Percentiles rank a stretch among this genome's conserved stretches.
These are phyloP conservation scores for Sherardia arvensis DNA, from an alignment of 257 asterid genomes.

Conservation along the genomic window DNA sequence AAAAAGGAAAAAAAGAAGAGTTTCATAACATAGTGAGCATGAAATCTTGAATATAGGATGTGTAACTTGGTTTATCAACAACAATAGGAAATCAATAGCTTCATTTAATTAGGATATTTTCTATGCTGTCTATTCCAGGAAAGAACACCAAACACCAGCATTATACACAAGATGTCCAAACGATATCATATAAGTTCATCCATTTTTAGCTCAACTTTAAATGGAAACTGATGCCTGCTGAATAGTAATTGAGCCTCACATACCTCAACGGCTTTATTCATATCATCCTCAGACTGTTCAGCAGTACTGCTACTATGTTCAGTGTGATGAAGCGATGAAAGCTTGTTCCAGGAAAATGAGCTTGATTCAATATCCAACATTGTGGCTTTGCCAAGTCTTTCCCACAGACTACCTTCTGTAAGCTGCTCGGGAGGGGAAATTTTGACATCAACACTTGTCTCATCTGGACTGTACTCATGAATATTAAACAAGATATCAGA, in stretches of 20 bases:
- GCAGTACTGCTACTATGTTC: constrained; percentile 79
- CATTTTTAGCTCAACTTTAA: background rate
- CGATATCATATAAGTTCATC: background rate
- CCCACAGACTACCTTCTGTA: constrained; percentile 78
- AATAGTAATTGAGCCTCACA: constrained; percentile 12
- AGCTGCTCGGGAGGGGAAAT: constrained; percentile 51
- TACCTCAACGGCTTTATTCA: constrained; percentile 86
- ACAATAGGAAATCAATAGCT: background rate
- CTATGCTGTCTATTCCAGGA: background rate
- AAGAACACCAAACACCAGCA: background rate
- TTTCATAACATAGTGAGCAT: background rate
- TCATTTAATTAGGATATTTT: no score
- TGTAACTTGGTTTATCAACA: background rate
- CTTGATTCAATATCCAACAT: constrained; percentile 76
- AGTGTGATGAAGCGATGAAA: constrained; percentile 86
- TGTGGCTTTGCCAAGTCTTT: constrained; percentile 82
- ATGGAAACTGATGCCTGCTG: constrained; percentile 1
- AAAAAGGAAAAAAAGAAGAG: background rate
- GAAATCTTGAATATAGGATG: background rate
- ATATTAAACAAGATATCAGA: background rate
- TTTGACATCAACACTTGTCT: constrained; percentile 36
- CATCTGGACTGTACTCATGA: constrained; percentile 51
- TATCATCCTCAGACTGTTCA: constrained; percentile 95
- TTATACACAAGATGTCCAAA: background rate
- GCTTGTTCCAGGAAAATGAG: constrained; percentile 76